Conservation (phyloP, 2,329 filamentous ascomycete genomes). For the Apiospora koreana region DNA sequence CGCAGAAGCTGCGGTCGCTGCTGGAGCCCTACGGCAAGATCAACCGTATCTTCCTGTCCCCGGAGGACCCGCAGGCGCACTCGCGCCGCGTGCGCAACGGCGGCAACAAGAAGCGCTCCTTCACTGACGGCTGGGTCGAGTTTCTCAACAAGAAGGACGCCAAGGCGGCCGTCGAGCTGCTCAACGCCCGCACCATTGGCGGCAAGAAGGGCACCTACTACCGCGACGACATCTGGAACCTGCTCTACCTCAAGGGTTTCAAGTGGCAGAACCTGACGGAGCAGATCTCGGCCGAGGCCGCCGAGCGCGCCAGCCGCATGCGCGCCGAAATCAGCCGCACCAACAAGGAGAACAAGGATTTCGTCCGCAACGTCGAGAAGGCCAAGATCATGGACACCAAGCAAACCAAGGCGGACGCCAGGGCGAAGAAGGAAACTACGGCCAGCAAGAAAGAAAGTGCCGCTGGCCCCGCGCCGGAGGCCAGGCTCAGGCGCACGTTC, state of each 20-base stretch:
- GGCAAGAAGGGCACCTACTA: conserved; percentile 85
- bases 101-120: conserved; percentile 82
- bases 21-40: conserved; percentile 69
- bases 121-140: conserved; percentile 85
- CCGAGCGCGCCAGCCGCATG: conserved; percentile 74
- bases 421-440: conserved; percentile 35
- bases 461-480: background rate
- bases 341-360: conserved; percentile 78
- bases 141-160: conserved; percentile 76
- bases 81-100: conserved; percentile 68
- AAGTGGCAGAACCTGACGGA: conserved; percentile 78
- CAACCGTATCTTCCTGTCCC: conserved; percentile 72
- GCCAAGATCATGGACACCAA: conserved; percentile 80
- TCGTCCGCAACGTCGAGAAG: conserved; percentile 76
- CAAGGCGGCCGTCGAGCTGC: conserved; percentile 71
- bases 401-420: conserved; percentile 58
- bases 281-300: conserved; percentile 80
- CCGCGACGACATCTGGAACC: conserved; percentile 83
- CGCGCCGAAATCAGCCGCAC: conserved; percentile 75
- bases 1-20: conserved; percentile 72
- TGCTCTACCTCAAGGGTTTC: conserved; percentile 80
- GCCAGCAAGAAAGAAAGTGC: conserved; percentile 13
- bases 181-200: conserved; percentile 78
- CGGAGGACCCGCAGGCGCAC: conserved; percentile 70
- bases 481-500: conserved; percentile 26